Evolutionary conservation across 345 rosid genomes (phyloP).

Genomic region (Bretschneidera sinensis): DNA sequence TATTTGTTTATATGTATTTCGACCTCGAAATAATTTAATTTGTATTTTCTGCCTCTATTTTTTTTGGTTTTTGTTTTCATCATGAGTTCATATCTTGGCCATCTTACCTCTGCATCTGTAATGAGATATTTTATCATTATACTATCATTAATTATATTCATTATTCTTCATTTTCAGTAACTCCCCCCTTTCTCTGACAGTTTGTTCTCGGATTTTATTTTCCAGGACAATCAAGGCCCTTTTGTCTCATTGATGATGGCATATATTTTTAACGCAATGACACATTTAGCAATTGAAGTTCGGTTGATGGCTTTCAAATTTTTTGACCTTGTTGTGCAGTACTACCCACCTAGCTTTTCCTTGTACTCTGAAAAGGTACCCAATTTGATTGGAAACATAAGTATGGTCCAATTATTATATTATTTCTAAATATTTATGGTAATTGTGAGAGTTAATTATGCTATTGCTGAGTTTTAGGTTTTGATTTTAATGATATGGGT

Average conservation of each 20-base stretch:
- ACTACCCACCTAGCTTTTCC: constrained; percentile 59
- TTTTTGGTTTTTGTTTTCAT: too few relatives aligned
- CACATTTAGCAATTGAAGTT: constrained; percentile 64
- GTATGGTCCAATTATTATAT: neutral
- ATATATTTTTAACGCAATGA: constrained; percentile 74
- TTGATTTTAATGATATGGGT: too few relatives aligned
- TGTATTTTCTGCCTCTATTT: too few relatives aligned
- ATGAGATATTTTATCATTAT: neutral
- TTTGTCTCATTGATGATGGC: constrained; percentile 67
- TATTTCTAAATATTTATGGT: neutral
- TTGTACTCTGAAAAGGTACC: constrained; percentile 72
- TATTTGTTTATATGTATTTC: too few relatives aligned
- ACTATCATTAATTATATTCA: neutral
- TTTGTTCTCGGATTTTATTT: constrained; percentile 21
- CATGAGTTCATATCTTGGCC: neutral
- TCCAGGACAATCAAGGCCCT: constrained; percentile 75
- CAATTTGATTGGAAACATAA: constrained; percentile 7
- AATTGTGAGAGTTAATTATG: neutral
- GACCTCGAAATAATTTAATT: too few relatives aligned
- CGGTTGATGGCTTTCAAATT: constrained; percentile 87
- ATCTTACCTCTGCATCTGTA: neutral
- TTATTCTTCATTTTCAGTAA: neutral
- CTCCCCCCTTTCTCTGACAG: constrained; percentile 17
- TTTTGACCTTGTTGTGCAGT: constrained; percentile 60
- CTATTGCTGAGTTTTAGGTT: neutral